Conservation (phyloP, 1,139 yeast species). For the Hansenula lynferdii region DNA sequence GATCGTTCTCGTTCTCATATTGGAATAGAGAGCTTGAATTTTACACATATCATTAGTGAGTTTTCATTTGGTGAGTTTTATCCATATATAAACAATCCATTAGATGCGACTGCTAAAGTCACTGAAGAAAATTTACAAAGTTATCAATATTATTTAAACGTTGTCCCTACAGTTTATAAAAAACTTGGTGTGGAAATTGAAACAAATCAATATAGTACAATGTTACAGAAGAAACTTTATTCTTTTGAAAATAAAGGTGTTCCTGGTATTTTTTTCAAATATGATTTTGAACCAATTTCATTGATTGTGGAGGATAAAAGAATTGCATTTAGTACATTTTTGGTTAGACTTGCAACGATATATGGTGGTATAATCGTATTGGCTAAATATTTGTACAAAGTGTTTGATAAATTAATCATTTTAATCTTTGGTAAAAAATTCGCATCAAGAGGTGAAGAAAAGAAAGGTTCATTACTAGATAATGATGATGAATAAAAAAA, state of each 20-base stretch:
- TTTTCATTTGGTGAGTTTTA: conserved; percentile 88
- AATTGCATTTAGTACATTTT: conserved; percentile 71
- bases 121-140: conserved; percentile 41
- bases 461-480: conserved; percentile 24
- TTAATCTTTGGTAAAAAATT: conserved; percentile 45
- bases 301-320: conserved; percentile 66
- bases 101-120: conserved; percentile 66
- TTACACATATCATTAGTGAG: conserved; percentile 82
- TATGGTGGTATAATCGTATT: conserved; percentile 58
- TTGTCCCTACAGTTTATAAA: conserved; percentile 78
- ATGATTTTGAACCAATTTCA: conserved; percentile 85
- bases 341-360: conserved; percentile 75
- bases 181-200: conserved; percentile 68
- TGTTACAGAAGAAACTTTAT: conserved; percentile 21
- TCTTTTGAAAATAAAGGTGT: conserved; percentile 27
- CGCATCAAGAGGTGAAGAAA: conserved; percentile 54
- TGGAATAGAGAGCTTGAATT: conserved; percentile 52
- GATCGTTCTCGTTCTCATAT: conserved; percentile 37
- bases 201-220: conserved; percentile 82
- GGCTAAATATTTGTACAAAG: conserved; percentile 39
- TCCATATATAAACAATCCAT: conserved; percentile 81
- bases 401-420: conserved; percentile 39
- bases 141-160: conserved; percentile 65
- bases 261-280: conserved; percentile 82
- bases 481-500: conserved; percentile 6